phyloP scores from a whole-genome alignment of 1,284 basidiomycete species.

The Cutaneotrichosporon mucoides region DNA sequence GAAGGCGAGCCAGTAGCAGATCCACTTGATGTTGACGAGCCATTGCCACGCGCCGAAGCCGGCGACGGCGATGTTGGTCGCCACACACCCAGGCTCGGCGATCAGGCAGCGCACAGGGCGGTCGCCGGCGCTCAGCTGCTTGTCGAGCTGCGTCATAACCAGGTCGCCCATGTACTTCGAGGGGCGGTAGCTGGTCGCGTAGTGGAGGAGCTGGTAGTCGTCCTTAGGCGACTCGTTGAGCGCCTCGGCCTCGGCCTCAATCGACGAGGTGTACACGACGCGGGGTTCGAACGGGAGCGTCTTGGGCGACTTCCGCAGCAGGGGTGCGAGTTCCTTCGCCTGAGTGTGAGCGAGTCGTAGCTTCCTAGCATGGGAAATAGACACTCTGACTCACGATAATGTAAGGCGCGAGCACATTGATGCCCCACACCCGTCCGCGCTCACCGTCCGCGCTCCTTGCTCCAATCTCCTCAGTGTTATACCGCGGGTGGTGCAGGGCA shows the following conservation, averaged over 20 bases:
- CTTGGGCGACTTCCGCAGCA: constrained; percentile 40
- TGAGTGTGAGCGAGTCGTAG: constrained; percentile 15
- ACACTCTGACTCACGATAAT: constrained; percentile 58
- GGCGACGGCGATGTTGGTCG: constrained; percentile 59
- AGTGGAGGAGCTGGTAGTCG: constrained; percentile 69
- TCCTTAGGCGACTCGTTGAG: constrained; percentile 53
- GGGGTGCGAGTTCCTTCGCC: constrained; percentile 41
- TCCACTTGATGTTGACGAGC: constrained; percentile 54
- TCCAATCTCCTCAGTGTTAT: constrained; percentile 61
- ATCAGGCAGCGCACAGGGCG: constrained; percentile 58
- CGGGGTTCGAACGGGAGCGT: constrained; percentile 54
- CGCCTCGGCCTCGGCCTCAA: constrained; percentile 58
- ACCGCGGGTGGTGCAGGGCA: constrained; percentile 59
- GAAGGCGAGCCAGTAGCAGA: constrained; percentile 60
- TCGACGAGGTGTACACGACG: constrained; percentile 75
- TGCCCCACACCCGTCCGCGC: constrained; percentile 77
- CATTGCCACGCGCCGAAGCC: constrained; percentile 46
- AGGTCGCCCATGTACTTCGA: constrained; percentile 79
- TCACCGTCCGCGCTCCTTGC: constrained; percentile 62
- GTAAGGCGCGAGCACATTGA: constrained; percentile 79
- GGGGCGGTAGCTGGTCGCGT: constrained; percentile 63
- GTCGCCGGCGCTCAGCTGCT: constrained; percentile 47
- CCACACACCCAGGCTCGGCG: constrained; percentile 68
- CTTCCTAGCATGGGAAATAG: too few species aligned
- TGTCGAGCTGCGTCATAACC: constrained; percentile 59